Percentiles rank a stretch among this genome's conserved stretches.
Conservation (phyloP, 768 basidiomycete species). For the Tulasnella sp. region DNA sequence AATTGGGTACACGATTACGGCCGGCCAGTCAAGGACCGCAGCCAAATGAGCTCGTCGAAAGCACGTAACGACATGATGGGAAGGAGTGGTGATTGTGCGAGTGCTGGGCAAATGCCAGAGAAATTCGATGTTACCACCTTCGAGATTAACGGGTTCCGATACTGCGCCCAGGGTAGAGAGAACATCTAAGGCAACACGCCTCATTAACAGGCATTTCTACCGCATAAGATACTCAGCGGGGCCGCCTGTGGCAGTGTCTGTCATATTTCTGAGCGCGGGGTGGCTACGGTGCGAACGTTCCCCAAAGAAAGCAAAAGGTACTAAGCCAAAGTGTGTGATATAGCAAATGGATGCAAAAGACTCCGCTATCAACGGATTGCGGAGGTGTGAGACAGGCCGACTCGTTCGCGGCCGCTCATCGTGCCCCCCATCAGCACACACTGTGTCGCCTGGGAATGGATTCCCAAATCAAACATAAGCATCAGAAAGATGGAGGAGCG, state of each 20-base stretch:
- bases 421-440: neutral
- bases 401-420: neutral
- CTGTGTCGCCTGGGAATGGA: neutral
- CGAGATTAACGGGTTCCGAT: neutral
- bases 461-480: constrained; percentile 5
- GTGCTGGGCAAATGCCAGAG: neutral
- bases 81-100: neutral
- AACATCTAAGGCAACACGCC: neutral
- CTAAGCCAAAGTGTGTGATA: neutral
- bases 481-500: neutral
- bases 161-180: neutral
- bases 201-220: neutral
- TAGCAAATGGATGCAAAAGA: neutral
- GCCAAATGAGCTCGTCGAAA: neutral
- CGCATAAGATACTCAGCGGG: neutral
- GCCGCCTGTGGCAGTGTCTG: neutral
- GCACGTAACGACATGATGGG: neutral
- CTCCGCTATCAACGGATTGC: neutral
- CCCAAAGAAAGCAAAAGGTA: neutral
- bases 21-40: neutral
- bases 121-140: neutral
- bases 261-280: neutral
- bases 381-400: neutral
- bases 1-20: neutral
- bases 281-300: neutral